phyloP scores from a whole-genome alignment of 1,284 basidiomycete species.

The Irpex rosettiformis region DNA sequence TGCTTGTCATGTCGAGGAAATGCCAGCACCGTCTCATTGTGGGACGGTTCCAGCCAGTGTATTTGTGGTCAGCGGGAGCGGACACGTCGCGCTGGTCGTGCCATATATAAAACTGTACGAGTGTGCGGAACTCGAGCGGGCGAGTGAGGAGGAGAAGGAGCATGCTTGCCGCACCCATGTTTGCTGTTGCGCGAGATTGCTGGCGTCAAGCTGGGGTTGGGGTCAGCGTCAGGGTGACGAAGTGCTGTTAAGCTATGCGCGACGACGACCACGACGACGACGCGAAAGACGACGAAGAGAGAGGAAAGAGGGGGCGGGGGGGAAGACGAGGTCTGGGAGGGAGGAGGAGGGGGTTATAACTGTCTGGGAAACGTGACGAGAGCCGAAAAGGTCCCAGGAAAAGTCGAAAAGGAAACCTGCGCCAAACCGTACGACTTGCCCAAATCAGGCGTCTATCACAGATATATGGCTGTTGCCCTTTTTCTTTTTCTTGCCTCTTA shows the following conservation, averaged over 20 bases:
- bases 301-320: background rate
- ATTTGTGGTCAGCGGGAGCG: constrained; percentile 60
- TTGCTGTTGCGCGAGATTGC: constrained; percentile 3
- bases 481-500: background rate
- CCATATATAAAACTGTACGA: constrained; percentile 79
- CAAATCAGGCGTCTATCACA: background rate
- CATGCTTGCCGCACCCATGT: constrained; percentile 35
- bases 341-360: constrained; percentile 5
- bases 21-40: constrained; percentile 91
- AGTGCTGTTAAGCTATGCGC: background rate
- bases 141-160: constrained; percentile 67
- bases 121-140: constrained; percentile 73
- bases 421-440: background rate
- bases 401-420: background rate
- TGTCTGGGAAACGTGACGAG: background rate
- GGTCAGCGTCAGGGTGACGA: background rate
- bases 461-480: background rate
- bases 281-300: background rate
- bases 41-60: constrained; percentile 80
- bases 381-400: background rate
- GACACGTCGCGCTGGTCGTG: constrained; percentile 82
- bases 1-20: constrained; percentile 85
- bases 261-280: background rate
- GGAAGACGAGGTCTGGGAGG: background rate
- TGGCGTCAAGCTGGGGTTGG: background rate